These are phyloP conservation scores for Phycomyces blakesleeanus DNA, from an alignment of 192 early-diverging fungal species.

Conservation along the genomic window DNA sequence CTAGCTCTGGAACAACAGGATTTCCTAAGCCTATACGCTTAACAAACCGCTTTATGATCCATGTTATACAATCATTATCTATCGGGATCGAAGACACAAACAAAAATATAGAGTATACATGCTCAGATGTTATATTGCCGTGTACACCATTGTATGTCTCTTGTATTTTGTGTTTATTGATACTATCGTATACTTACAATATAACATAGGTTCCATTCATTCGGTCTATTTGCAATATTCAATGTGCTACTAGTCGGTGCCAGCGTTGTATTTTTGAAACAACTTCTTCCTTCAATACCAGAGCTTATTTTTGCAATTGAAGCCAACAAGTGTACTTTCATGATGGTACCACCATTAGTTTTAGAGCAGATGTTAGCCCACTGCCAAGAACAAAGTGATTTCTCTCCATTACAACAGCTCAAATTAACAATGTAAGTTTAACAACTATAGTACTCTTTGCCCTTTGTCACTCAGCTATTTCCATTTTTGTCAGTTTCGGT, in stretches of 20 bases:
- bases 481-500: neutral
- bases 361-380: neutral
- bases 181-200: neutral
- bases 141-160: slow-evolving; percentile 2
- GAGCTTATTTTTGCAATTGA: slow-evolving; percentile 5
- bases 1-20: slow-evolving; percentile 6
- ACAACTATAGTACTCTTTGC: too few species aligned
- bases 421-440: neutral
- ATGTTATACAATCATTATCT: neutral
- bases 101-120: neutral
- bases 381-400: neutral
- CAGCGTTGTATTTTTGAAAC: neutral
- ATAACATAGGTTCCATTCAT: slow-evolving; percentile 6
- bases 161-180: neutral
- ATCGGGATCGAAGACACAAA: too few species aligned
- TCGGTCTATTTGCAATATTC: neutral
- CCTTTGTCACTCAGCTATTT: too few species aligned
- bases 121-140: neutral
- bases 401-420: neutral
- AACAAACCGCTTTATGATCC: neutral
- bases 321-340: slow-evolving; percentile 1
- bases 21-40: slow-evolving; percentile 13
- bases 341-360: neutral
- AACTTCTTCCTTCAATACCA: neutral
- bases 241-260: neutral